Evolutionary conservation across 805 yeast species (phyloP).

Genomic region (Cyberlindnera americana): DNA sequence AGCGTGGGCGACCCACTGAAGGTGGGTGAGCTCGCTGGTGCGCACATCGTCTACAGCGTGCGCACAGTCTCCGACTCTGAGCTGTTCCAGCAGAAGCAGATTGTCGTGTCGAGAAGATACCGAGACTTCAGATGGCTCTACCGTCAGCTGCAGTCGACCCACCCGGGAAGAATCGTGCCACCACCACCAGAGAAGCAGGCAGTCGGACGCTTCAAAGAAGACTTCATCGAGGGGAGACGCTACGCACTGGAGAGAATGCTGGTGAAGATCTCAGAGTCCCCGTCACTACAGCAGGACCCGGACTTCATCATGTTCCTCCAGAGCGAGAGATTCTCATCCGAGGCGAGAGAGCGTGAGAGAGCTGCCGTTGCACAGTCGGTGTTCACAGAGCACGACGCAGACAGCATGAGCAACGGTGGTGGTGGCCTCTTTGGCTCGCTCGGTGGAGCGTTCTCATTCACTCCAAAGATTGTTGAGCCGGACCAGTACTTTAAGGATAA

Average conservation of each 20-base stretch:
- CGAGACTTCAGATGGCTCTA: conserved; percentile 93
- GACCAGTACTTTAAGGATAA: conserved; percentile 75
- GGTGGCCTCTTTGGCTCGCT: conserved; percentile 69
- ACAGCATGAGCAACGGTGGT: conserved; percentile 32
- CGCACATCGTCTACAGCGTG: conserved; percentile 86
- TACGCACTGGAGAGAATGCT: conserved; percentile 85
- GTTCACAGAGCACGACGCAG: conserved; percentile 28
- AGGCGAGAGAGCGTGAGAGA: conserved; percentile 59
- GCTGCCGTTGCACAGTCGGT: conserved; percentile 47
- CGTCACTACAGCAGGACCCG: conserved; percentile 58
- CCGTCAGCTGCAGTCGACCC: conserved; percentile 77
- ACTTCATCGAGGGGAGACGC: conserved; percentile 83
- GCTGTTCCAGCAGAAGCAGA: conserved; percentile 35
- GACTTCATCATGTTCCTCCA: conserved; percentile 79
- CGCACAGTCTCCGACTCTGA: conserved; percentile 47
- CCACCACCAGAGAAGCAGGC: conserved; percentile 96
- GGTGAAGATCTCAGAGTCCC: conserved; percentile 56
- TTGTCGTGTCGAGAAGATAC: conserved; percentile 76
- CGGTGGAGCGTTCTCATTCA: conserved; percentile 59
- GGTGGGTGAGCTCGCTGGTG: conserved; percentile 84
- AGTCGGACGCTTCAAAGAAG: conserved; percentile 87
- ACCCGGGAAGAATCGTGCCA: conserved; percentile 89
- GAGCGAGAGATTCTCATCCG: conserved; percentile 66
- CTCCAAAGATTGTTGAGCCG: conserved; percentile 67
- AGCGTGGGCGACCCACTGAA: conserved; percentile 87